These are phyloP conservation scores for Backusella psychrophila DNA, from an alignment of 192 early-diverging fungal genomes.

Conservation along the genomic window DNA sequence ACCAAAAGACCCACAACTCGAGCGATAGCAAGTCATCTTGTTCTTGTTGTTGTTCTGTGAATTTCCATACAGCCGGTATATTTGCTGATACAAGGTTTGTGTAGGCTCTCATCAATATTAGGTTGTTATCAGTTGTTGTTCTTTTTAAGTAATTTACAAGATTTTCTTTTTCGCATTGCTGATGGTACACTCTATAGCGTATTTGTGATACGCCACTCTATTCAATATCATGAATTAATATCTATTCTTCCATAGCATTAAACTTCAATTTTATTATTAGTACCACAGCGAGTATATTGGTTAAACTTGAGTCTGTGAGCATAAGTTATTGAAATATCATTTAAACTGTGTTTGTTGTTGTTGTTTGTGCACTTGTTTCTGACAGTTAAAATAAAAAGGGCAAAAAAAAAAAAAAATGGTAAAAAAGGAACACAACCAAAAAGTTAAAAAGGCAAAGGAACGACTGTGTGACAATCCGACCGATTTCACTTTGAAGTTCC, in stretches of 20 bases:
- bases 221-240: background rate
- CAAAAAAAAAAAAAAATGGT: background rate
- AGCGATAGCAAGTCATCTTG: conserved; percentile 1
- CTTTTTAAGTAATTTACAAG: conserved; percentile 10
- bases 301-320: conserved; percentile 33
- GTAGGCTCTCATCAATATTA: conserved; percentile 24
- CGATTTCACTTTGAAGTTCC: background rate
- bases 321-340: conserved; percentile 13
- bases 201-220: conserved; percentile 38
- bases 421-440: conserved; percentile 1
- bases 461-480: background rate
- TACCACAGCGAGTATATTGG: conserved; percentile 35
- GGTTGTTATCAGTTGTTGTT: background rate
- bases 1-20: conserved; percentile 40
- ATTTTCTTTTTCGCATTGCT: conserved; percentile 16
- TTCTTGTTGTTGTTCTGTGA: background rate
- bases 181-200: conserved; percentile 33
- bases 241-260: background rate
- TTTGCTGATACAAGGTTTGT: background rate
- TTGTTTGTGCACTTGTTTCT: background rate
- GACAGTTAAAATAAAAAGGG: background rate
- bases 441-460: background rate
- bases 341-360: conserved; percentile 2
- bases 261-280: background rate
- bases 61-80: conserved; percentile 23